A percentile compares a stretch with the other conserved stretches of the same genome.
Conservation (phyloP, 805 yeast species). For the Lachancea fermentati region DNA sequence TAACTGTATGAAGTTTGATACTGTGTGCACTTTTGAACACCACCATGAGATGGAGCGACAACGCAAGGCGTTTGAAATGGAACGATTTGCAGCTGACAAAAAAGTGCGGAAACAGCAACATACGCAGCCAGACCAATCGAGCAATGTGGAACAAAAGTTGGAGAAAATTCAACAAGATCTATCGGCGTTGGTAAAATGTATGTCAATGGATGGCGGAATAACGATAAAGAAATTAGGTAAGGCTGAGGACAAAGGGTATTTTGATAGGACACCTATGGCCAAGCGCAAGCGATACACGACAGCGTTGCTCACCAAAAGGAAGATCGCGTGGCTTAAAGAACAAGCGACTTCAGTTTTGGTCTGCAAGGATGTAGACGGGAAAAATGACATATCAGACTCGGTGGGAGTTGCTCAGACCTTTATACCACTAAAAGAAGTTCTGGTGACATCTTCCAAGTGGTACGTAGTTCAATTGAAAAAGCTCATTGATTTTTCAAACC, state of each 20-base stretch:
- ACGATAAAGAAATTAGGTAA: not conserved
- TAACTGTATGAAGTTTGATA: slow-evolving; percentile 25
- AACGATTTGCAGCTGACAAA: not conserved
- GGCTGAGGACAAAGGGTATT: not conserved
- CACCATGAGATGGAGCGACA: slow-evolving; percentile 15
- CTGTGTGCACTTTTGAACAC: slow-evolving; percentile 23
- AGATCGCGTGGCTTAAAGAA: slow-evolving; percentile 21
- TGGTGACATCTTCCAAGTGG: slow-evolving; percentile 22
- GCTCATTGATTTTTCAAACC: slow-evolving; percentile 23
- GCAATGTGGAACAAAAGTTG: not conserved
- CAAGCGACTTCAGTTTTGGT: slow-evolving; percentile 3
- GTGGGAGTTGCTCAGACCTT: slow-evolving; percentile 4
- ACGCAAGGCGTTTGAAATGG: slow-evolving; percentile 2
- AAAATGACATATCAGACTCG: not conserved
- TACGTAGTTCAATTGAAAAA: slow-evolving; percentile 21
- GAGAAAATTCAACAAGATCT: not conserved
- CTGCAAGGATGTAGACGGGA: not conserved
- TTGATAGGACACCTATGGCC: slow-evolving; percentile 5
- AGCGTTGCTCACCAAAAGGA: slow-evolving; percentile 19
- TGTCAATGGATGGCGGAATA: not conserved
- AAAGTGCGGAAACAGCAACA: not conserved
- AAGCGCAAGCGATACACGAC: slow-evolving; percentile 18
- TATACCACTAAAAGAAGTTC: slow-evolving; percentile 19
- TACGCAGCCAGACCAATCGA: not conserved
- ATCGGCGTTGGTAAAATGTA: not conserved